These are phyloP conservation scores for Cynara cardunculus DNA, from an alignment of 129 eudicot genomes.

Conservation along the genomic window DNA sequence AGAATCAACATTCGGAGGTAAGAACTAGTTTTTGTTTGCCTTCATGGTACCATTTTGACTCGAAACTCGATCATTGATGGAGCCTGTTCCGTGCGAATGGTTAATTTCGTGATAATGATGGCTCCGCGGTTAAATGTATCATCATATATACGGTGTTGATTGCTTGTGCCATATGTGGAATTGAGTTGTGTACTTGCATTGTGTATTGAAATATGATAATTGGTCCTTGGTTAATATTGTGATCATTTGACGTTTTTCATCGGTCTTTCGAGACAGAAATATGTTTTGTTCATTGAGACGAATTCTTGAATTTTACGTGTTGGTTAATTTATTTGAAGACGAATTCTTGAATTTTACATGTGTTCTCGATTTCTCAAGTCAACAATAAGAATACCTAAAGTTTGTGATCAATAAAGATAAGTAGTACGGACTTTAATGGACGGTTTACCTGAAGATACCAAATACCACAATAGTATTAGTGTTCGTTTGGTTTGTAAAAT, in stretches of 20 bases:
- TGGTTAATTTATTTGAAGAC: no score
- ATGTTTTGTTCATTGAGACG: no score
- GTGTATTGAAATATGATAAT: neutral
- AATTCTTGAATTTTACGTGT: no score
- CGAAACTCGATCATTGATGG: conserved; percentile 6
- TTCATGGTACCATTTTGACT: conserved; percentile 1
- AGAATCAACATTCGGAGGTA: conserved; percentile 8
- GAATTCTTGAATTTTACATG: no score
- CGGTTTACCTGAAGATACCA: neutral
- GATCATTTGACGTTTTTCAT: neutral
- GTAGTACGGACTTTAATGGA: neutral
- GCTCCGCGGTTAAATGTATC: neutral
- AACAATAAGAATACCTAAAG: neutral
- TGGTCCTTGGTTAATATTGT: neutral
- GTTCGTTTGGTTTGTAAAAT: no score
- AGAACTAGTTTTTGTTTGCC: conserved; percentile 19
- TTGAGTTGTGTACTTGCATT: conserved; percentile 19
- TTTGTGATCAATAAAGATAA: neutral
- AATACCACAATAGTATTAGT: no score
- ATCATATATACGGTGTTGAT: neutral
- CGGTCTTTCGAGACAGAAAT: no score
- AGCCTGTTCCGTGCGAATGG: neutral
- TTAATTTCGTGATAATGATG: neutral
- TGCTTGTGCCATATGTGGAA: neutral
- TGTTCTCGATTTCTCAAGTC: no score